Percentiles rank a stretch among this genome's conserved stretches.
Conservation (phyloP, 345 rosid genomes). For the Hibiscus tridactylites region DNA sequence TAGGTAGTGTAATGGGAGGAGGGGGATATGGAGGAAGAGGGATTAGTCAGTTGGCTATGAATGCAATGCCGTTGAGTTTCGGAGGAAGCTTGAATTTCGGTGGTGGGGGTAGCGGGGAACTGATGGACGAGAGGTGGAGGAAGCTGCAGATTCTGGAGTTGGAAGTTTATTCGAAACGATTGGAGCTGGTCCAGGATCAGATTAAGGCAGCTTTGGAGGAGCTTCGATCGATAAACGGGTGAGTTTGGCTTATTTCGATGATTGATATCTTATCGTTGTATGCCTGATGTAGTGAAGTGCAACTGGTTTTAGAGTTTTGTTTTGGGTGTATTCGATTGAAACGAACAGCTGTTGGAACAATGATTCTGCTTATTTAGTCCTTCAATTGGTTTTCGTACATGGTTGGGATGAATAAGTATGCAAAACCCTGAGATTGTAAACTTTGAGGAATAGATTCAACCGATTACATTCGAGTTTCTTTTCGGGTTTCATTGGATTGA, state of each 20-base stretch:
- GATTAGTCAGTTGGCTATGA: background rate
- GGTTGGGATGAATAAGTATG: conserved; percentile 30
- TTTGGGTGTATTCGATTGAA: background rate
- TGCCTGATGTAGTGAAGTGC: background rate
- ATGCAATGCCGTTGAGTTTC: background rate
- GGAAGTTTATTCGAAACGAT: conserved; percentile 80
- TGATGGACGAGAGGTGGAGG: conserved; percentile 84
- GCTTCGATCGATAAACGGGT: conserved; percentile 45
- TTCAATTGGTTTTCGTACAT: background rate
- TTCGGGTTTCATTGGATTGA: background rate
- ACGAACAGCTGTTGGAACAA: background rate
- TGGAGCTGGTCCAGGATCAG: conserved; percentile 92
- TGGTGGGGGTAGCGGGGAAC: conserved; percentile 31
- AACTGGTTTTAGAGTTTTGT: background rate
- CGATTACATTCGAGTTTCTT: background rate
- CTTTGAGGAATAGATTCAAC: background rate
- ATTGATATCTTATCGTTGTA: background rate
- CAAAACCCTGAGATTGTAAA: background rate
- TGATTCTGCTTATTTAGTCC: background rate
- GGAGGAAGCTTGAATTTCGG: background rate
- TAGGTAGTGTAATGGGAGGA: conserved; percentile 27
- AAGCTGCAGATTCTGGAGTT: conserved; percentile 90
- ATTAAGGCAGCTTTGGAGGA: conserved; percentile 71
- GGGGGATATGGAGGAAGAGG: background rate
- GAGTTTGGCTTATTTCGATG: conserved; percentile 2